phyloP scores from a whole-genome alignment of 345 rosid species.

The Nasturtium officinale region DNA sequence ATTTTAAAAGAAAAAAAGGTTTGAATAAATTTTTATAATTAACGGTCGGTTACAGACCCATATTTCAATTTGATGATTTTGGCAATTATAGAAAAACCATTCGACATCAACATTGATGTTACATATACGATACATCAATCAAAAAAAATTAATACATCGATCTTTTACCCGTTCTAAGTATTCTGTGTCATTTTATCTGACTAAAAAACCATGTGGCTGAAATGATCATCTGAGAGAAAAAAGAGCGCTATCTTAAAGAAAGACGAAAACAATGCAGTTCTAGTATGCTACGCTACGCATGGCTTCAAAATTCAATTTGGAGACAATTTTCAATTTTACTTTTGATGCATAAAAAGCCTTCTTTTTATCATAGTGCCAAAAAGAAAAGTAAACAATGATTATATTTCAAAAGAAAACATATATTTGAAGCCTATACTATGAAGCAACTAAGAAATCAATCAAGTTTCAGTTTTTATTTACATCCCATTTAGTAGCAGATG shows the following conservation, averaged over 20 bases:
- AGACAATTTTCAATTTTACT: not conserved
- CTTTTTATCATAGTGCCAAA: not conserved
- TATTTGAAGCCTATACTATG: not conserved
- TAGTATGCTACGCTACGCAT: not conserved
- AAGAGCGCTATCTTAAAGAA: not conserved
- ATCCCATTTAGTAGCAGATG: not conserved
- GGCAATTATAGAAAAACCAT: no score
- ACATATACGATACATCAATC: no score
- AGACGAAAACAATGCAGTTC: not conserved
- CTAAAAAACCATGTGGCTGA: not conserved
- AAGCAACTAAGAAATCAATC: not conserved
- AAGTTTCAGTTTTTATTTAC: not conserved
- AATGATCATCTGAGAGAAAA: not conserved
- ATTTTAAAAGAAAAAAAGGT: not conserved
- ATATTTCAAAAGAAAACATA: not conserved
- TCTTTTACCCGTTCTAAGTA: not conserved
- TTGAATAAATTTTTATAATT: not conserved
- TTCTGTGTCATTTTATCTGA: not conserved
- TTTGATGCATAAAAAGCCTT: not conserved
- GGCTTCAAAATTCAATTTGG: not conserved
- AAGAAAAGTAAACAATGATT: slow-evolving; percentile 4
- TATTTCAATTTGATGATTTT: no score
- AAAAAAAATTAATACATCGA: no score
- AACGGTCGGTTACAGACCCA: no score
- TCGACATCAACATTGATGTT: no score